Evolutionary conservation across 2,329 filamentous ascomycete species (phyloP), one percentile per base, ranked within the genome.

Genomic region (Cadophora malorum): DNA sequence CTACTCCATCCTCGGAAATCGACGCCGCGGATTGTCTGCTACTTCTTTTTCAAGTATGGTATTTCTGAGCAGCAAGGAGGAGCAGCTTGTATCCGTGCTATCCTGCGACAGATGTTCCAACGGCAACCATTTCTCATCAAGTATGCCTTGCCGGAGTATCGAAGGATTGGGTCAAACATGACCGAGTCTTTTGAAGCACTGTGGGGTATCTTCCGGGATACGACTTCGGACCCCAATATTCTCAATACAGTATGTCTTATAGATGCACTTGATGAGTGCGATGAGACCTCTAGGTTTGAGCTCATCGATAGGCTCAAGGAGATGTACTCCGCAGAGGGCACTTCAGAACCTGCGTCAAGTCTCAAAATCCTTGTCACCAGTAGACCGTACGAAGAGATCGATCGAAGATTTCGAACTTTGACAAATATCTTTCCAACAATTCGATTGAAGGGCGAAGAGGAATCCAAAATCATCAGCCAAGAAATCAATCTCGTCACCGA

Each of bases 401-500:
- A 76, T 21, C 65, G 53, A 0, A 33, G 72, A 33, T 79, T 81
- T 23, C 25, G 63, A 1, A 35, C 9, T 8, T 58, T 79, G 0
- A 58, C 71, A 0, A 23, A 73, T 0, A 25, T 7, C 0, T 78
- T 79, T 50, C 76, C 77, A 8, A 68, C 73, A 31, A 77, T 81
- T 58, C 77, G 64, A 12, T 78, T 82, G 66, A 74, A 72, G 33
- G 80, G 79, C 38, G 80, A 81, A 28, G 74, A 79, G 23, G 70
- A 80, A 9, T 79, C 77, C 2, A 76, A 79, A 33, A 66, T 49
- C 0, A 82, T 81, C 23, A 75, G 75, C 33, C 52, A 74, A 31
- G 80, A 82, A 63, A 74, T 82, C 0, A 76, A 79, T 64, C 69
- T 49, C 21, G 78, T 82, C 5, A 79, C 82, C 28, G 65, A 58